phyloP scores from a whole-genome alignment of 2,329 filamentous ascomycete species.

The Trichoderma harzianum region DNA sequence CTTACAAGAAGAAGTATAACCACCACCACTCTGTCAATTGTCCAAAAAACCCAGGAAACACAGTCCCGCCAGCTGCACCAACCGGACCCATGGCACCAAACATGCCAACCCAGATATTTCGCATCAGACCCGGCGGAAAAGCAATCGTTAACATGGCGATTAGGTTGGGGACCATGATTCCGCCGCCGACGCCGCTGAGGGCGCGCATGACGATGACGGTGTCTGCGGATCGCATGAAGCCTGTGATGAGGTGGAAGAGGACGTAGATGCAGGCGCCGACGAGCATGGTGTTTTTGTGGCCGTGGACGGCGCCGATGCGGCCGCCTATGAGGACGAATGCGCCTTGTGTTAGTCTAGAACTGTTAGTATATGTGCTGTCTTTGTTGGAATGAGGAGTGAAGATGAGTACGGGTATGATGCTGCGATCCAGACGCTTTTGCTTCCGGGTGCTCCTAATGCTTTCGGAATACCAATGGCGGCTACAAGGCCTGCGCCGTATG shows the following conservation, averaged over 20 bases:
- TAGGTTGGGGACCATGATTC: slow-evolving; percentile 50
- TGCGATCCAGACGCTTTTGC: not conserved
- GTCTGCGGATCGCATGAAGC: slow-evolving; percentile 41
- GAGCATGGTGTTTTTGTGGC: slow-evolving; percentile 47
- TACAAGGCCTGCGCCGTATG: not conserved
- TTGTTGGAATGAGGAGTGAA: not conserved
- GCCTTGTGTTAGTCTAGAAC: slow-evolving; percentile 45
- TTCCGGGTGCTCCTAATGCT: not conserved
- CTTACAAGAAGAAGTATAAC: slow-evolving; percentile 11
- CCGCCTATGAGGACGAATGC: slow-evolving; percentile 52
- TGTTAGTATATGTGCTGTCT: not conserved
- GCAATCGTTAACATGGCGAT: slow-evolving; percentile 48
- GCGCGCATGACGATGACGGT: slow-evolving; percentile 43
- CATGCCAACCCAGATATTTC: slow-evolving; percentile 44
- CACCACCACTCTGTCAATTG: slow-evolving; percentile 11
- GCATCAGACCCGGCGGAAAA: slow-evolving; percentile 43
- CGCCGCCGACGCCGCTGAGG: slow-evolving; percentile 47
- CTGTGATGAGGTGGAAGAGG: slow-evolving; percentile 42
- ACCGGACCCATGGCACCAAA: slow-evolving; percentile 47
- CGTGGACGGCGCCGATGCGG: slow-evolving; percentile 50
- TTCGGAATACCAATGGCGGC: not conserved
- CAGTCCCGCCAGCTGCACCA: slow-evolving; percentile 42
- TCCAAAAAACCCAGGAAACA: slow-evolving; percentile 37
- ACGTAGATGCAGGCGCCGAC: slow-evolving; percentile 41
- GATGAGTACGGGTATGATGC: not conserved